Base-by-base conservation (phyloP, 768 basidiomycete genomes). In the Pholiota microspora region DNA sequence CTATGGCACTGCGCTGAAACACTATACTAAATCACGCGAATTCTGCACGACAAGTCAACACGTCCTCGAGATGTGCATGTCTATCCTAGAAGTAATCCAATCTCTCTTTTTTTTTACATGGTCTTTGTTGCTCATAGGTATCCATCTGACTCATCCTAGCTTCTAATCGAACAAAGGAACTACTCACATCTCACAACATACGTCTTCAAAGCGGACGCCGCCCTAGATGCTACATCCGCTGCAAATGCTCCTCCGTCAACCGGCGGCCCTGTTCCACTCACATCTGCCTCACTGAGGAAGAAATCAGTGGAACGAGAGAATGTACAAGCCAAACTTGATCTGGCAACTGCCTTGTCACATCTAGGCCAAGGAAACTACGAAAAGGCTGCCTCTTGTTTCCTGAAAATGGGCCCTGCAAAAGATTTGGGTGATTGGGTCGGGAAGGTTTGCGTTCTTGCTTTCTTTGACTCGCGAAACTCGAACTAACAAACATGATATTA, bases 161-260 rank as follows among this genome's bases (percentile, higher is more conserved):
- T 94, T 32, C 80, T 94, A 35, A 80, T 95, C 56, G 92, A 94
- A 71, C 89, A 92, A 69, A 77, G 83, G 56, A 92, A 91, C 69
- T 94, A 94, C 69, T 74, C 88, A 2, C 91, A 94, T 63, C 80
- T 97, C 31, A 79, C 88, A 7, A 94, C 90, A n/a, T 95, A 97
- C 66, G 85, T 97, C 25, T 92, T 88, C 81, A 97, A 97, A 71
- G 93, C 94, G n/a, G 94, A 97, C 56, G 86, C 92, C 0, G 89
- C 92, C 0, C 77, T 97, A 23, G 94, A 96, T 35, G 82, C 84
- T 2, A 70, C 80, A 1, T 59, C 73, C 1, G 70, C 72, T 2
- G 66, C 74, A 59, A 70, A 15, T 49, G 56, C 63, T 13, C 47
- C 59, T 8, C 34, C 56, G 34, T 25, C 54, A 3, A 35, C 62